Conservation (phyloP, 176 grass and related monocot species). For the Musa schizocarpa region DNA sequence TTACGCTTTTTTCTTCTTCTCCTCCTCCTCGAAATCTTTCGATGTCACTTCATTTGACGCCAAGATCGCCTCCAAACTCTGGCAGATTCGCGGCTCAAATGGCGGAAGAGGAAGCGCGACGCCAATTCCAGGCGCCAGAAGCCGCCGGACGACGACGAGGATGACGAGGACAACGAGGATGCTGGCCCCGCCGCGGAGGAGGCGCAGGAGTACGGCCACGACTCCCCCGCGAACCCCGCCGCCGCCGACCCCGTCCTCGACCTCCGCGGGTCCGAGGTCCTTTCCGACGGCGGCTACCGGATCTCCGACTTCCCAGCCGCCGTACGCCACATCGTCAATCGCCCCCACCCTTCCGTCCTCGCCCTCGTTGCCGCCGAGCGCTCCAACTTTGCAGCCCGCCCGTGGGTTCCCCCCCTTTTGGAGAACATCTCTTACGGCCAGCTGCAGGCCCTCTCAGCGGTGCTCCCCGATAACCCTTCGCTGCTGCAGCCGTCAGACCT, state of each 20-base stretch:
- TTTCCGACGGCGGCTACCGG: constrained; percentile 29
- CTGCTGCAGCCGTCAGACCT: constrained; percentile 36
- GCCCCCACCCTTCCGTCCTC: constrained; percentile 64
- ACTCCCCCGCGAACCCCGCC: background rate
- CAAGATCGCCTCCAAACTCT: constrained; percentile 23
- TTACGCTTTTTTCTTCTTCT: background rate
- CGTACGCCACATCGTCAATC: constrained; percentile 41
- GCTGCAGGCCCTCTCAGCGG: constrained; percentile 56
- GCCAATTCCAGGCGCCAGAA: constrained; percentile 30
- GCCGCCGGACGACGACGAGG: constrained; percentile 36
- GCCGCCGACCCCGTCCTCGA: constrained; percentile 44
- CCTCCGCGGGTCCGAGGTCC: constrained; percentile 65
- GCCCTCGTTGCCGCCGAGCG: constrained; percentile 57
- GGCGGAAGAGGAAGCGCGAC: constrained; percentile 91
- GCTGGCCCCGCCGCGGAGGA: constrained; percentile 17
- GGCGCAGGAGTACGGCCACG: constrained; percentile 20
- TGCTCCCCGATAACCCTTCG: constrained; percentile 68
- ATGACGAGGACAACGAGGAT: constrained; percentile 25
- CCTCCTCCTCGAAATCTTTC: background rate
- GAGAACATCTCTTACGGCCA: constrained; percentile 97
- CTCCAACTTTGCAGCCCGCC: background rate
- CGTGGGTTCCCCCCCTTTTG: constrained; percentile 17
- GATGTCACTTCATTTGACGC: constrained; percentile 9
- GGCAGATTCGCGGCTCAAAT: constrained; percentile 76
- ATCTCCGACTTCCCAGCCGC: constrained; percentile 59